Evolutionary conservation across 2,329 filamentous ascomycete genomes (phyloP), one percentile per base, ranked within the genome.

Genomic region (Ascochyta pisi): DNA sequence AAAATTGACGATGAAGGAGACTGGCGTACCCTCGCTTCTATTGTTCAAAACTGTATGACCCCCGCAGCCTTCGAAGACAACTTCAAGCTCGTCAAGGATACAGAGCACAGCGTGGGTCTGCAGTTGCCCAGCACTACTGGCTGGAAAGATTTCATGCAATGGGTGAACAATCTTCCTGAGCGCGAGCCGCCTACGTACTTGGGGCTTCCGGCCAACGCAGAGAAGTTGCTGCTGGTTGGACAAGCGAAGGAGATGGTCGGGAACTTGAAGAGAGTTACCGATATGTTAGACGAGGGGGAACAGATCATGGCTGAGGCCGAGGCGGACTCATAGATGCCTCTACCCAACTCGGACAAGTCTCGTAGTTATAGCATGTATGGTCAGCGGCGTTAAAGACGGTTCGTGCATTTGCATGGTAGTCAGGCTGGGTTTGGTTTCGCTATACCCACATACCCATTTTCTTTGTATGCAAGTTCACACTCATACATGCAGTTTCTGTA

Each of bases 141-240:
- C 44, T 86, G 96, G 73, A 86, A 88, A 60, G 92, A 96, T 69
- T 98, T 98, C 74, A 88, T 89, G 77, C 83, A 84, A 34, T 99
- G 96, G 96, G 91, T 99, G 59, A 91, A 96, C 68, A 86, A 86
- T 58, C 81, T 99, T 59, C 95, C 95, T 0, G 95, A 99, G 82
- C 87, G 95, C 68, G 95, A 99, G 76, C 96, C 96, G 26, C 95
- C 95, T 4, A 96, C 92, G 0, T 99, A 96, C 73, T 83, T 99
- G 15, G 96, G 95, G 22, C 78, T 99, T 64, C 95, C 95, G 33
- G 91, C 92, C 26, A 97, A 99, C 74, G 95, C 95, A 19, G 95
- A 99, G 86, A 99, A 98, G 79, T 75, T 99, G 73, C 77, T 99
- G 67, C 83, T 99, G 29, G 91, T 96, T 13, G 93, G 91, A 2